Base-by-base conservation (phyloP, 257 asterid species). In the Nyctanthes arbortristis region DNA sequence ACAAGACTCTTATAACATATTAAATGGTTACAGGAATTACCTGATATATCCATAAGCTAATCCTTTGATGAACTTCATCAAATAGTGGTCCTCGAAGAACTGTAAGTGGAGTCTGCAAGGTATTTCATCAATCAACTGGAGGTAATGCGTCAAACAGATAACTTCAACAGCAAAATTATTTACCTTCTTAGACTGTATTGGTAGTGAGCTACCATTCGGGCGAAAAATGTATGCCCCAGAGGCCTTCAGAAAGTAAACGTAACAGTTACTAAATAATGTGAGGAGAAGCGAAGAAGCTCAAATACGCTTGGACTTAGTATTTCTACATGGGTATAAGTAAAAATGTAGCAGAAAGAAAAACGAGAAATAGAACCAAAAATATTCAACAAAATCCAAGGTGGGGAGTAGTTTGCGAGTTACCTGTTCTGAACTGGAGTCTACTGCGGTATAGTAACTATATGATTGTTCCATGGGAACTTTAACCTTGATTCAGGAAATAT, bases 191-290 rank as follows among this genome's bases (percentile, higher is more conserved):
- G 88, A 61, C 67, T 76, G 77, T 57, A 89, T 66, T 14, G 87
- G 67, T 65, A 71, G 74, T 34, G 90, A 52, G 59, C 30, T 80
- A 57, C 95, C 96, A 69, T 89, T 91, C 28, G 99, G 99, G 43
- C 97, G 93, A 66, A 94, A 94, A 52, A 91, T 7, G 37, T 94
- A 94, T 45, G 99, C 99, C 74, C 99, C 99, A 43, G 97, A 82
- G 66, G 97, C 90, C 99, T 94, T 81, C 63, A 73, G 74, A 32
- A 71, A 70, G 58, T 40, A 69, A 66, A 73, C 1, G 24, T 59
- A 60, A 70, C 5, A 54, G 68, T 55, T 61, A 40, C 13, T 22
- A 2, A 29, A 22, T 49, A 49, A 49, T n/a, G 12, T n/a, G n/a
- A n/a, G n/a, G n/a, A n/a, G n/a, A n/a, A n/a, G n/a, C n/a, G n/a